phyloP scores from a whole-genome alignment of 23 red algal genomes.

The Gracilaria domingensis region DNA sequence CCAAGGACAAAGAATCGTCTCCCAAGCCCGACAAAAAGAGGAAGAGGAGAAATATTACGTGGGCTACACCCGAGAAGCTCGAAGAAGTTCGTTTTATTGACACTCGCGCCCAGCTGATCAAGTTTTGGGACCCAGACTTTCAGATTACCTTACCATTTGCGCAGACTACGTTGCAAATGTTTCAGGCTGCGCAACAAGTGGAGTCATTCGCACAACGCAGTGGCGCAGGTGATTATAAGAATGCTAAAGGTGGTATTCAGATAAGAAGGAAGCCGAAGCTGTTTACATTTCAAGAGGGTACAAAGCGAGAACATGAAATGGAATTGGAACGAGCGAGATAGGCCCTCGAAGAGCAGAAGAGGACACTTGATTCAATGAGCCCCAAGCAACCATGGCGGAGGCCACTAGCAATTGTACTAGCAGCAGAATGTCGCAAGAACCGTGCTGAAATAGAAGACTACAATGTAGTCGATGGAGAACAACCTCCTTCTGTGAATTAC shows the following conservation, averaged over 20 bases:
- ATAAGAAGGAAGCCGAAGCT: conserved; percentile 13
- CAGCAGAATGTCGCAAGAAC: conserved; percentile 63
- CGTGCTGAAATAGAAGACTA: conserved; percentile 51
- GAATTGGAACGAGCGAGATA: conserved; percentile 63
- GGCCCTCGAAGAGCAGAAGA: conserved; percentile 40
- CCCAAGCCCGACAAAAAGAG: conserved; percentile 41
- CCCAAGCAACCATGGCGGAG: conserved; percentile 21
- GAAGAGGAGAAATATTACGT: conserved; percentile 53
- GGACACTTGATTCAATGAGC: conserved; percentile 45
- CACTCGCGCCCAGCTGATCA: conserved; percentile 48
- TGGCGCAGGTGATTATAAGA: neutral
- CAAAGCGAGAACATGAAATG: conserved; percentile 73
- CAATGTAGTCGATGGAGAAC: conserved; percentile 39
- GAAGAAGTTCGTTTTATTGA: conserved; percentile 66
- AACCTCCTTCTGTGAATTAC: neutral
- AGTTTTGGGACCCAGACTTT: conserved; percentile 67
- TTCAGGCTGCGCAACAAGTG: conserved; percentile 16
- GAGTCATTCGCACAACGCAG: neutral
- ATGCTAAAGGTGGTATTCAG: conserved; percentile 12
- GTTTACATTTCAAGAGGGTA: conserved; percentile 50
- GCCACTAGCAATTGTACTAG: conserved; percentile 49
- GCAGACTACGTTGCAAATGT: conserved; percentile 29
- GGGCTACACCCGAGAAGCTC: conserved; percentile 56
- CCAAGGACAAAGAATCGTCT: neutral
- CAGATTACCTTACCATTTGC: conserved; percentile 74